Conservation (phyloP, 305 asterid genomes). For the Solanum hybrid region DNA sequence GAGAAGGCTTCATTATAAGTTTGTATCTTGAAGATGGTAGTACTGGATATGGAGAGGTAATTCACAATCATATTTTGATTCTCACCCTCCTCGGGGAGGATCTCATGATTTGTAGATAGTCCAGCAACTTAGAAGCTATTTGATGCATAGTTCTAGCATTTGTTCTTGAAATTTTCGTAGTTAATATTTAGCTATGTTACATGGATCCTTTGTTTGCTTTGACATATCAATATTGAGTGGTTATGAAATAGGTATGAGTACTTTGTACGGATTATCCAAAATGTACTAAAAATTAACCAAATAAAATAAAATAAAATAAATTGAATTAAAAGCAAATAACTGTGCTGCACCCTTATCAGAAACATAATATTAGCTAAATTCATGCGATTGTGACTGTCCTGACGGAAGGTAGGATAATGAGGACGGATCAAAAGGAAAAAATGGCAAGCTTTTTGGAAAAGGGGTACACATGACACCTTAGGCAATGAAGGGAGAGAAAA, state of each 20-base stretch:
- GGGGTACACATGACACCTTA: neutral
- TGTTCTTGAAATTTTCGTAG: neutral
- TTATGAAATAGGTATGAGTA: neutral
- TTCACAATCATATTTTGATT: neutral
- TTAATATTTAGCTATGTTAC: neutral
- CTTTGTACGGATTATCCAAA: neutral
- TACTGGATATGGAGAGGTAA: slow-evolving; percentile 88
- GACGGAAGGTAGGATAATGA: neutral
- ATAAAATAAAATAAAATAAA: neutral
- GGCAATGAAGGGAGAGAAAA: neutral
- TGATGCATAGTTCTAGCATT: neutral
- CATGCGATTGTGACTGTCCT: neutral
- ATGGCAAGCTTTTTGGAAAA: neutral
- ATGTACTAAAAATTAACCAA: neutral
- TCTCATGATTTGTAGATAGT: slow-evolving; percentile 1
- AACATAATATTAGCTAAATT: neutral
- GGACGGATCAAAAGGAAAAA: neutral
- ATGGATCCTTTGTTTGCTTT: neutral
- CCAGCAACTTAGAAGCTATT: neutral
- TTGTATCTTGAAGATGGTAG: slow-evolving; percentile 77
- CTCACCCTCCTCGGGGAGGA: neutral
- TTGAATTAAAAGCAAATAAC: neutral
- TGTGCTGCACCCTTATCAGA: neutral
- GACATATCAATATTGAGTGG: neutral
- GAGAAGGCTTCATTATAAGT: slow-evolving; percentile 80